Base-by-base conservation (phyloP, 1,139 yeast genomes). In the Suzukiozyma palmioleophila region DNA sequence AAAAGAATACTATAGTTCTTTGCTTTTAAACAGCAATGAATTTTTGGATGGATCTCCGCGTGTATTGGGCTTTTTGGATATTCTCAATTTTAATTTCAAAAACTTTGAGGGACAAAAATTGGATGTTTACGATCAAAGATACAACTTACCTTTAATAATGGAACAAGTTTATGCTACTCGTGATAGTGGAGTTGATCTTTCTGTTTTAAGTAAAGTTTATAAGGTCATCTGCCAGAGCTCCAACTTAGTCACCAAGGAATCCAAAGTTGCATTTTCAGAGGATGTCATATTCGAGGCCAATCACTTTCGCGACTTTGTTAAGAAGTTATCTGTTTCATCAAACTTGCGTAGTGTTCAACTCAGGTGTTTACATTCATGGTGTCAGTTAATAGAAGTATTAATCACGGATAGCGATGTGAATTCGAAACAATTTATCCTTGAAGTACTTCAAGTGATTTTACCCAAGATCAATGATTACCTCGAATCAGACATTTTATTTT, bases 391-490 rank as follows among this genome's bases (percentile, higher is more conserved):
- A 28, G 86, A 87, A 46, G 79, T 88, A 3, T 61, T 88, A 36
- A 79, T 86, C 7, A 70, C 79, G 14, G 92, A 84, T 52, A 62
- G 57, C n/a, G 64, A 64, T 18, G 45, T 60, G 21, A 41, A 47
- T 14, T 49, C 60, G 8, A 52, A 54, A 25, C 76, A 79, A 36
- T 84, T 90, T 50, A 79, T 88, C 40, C 62, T 87, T 29, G 95
- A 85, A 51, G 78, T 86, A 2, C 79, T 89, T 49, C 94, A 88
- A 51, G 69, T 77, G 8, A 70, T 87, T 13, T 69, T 87, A 21
- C 96, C 96, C 1, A 84, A 81, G 52, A 77, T 89, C 35, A 79
- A 79, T 46, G 87, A 81, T 43, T 88, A 82, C 57, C 73, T 87
- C 40, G 86, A 82, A 33, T 60, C 71, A 15, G 87, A 87, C 52